These are phyloP conservation scores for Entophlyctis helioformis DNA, from an alignment of 192 early-diverging fungal species.

Conservation along the genomic window DNA sequence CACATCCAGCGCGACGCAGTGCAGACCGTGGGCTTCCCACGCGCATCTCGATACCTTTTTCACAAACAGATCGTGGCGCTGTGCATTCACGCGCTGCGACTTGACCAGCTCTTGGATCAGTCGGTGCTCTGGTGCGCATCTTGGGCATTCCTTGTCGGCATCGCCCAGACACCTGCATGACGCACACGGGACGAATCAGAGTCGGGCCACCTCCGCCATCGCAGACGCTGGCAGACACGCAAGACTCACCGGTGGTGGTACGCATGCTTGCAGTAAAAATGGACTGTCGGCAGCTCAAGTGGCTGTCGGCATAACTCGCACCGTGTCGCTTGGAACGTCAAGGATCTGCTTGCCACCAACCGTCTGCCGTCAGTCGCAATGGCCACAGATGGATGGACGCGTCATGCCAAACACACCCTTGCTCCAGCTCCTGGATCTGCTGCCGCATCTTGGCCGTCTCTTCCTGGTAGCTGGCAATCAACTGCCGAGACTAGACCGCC, in stretches of 20 bases:
- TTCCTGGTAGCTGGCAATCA: slow-evolving; percentile 49
- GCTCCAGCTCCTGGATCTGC: slow-evolving; percentile 76
- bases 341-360: slow-evolving; percentile 7
- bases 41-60: slow-evolving; percentile 37
- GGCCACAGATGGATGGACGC: too few species aligned
- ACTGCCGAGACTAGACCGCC: too few species aligned
- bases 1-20: not conserved
- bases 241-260: slow-evolving; percentile 70
- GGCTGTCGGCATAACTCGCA: slow-evolving; percentile 31
- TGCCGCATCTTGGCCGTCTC: slow-evolving; percentile 64
- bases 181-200: too few species aligned
- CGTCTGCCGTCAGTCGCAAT: slow-evolving; percentile 16
- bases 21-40: not conserved
- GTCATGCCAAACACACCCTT: slow-evolving; percentile 25
- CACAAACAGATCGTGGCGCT: slow-evolving; percentile 69
- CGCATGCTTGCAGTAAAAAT: slow-evolving; percentile 91
- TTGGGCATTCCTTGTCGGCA: slow-evolving; percentile 22
- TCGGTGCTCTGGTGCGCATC: slow-evolving; percentile 75
- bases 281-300: slow-evolving; percentile 80
- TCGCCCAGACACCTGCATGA: slow-evolving; percentile 32
- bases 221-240: too few species aligned
- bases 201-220: too few species aligned
- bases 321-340: slow-evolving; percentile 33
- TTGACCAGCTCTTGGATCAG: slow-evolving; percentile 68
- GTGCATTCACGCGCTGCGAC: slow-evolving; percentile 64